These are phyloP conservation scores for Kodamaea sp. DNA, from an alignment of 1,139 yeast genomes.

Conservation along the genomic window DNA sequence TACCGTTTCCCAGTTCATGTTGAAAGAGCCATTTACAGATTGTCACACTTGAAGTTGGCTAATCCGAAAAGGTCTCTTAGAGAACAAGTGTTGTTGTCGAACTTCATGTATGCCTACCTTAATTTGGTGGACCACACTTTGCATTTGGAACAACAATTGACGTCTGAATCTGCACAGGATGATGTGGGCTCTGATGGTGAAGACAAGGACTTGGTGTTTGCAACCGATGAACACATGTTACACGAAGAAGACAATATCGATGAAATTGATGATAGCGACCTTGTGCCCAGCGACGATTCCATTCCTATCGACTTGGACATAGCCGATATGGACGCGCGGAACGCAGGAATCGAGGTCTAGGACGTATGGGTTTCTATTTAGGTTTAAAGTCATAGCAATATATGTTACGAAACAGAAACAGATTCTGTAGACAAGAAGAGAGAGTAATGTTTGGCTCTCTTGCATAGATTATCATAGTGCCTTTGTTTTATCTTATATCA, in stretches of 20 bases:
- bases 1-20: slow-evolving; percentile 91
- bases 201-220: slow-evolving; percentile 12
- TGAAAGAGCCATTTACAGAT: slow-evolving; percentile 90
- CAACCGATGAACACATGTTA: slow-evolving; percentile 11
- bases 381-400: too few relatives aligned
- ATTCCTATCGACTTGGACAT: slow-evolving; percentile 22
- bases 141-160: slow-evolving; percentile 61
- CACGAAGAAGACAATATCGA: slow-evolving; percentile 16
- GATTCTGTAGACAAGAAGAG: too few relatives aligned
- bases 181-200: slow-evolving; percentile 19
- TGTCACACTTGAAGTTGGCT: slow-evolving; percentile 89
- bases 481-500: too few relatives aligned
- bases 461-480: too few relatives aligned
- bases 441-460: too few relatives aligned
- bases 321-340: slow-evolving; percentile 10
- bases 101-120: slow-evolving; percentile 96
- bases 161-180: slow-evolving; percentile 17
- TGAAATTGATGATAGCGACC: slow-evolving; percentile 13
- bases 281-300: slow-evolving; percentile 14
- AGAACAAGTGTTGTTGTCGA: slow-evolving; percentile 89
- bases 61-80: slow-evolving; percentile 88
- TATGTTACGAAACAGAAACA: too few relatives aligned
- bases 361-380: too few relatives aligned
- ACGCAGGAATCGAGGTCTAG: slow-evolving; percentile 13
- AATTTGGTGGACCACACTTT: slow-evolving; percentile 89